Conservation (phyloP, 371 early-diverging fungal genomes). For the Rhizomucor miehei region DNA sequence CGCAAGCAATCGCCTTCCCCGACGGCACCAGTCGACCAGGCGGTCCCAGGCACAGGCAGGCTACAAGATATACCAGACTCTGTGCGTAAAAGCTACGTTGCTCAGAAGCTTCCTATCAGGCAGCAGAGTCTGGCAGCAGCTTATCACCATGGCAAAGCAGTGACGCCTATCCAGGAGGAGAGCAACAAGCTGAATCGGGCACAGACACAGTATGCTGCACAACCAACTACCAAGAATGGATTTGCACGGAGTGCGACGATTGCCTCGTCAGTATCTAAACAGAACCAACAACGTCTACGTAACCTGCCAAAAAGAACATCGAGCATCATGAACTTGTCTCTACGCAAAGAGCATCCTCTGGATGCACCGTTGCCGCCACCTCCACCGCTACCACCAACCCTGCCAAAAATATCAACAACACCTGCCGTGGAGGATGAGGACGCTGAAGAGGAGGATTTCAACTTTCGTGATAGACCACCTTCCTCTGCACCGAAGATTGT, state of each 20-base stretch:
- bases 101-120: conserved; percentile 41
- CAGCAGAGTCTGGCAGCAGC: conserved; percentile 41
- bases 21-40: neutral
- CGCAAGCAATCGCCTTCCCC: neutral
- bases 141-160: neutral
- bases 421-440: conserved; percentile 13
- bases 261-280: neutral
- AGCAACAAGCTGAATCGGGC: neutral
- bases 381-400: conserved; percentile 1
- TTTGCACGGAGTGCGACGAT: neutral
- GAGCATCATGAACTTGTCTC: conserved; percentile 2
- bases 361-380: neutral
- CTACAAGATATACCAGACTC: conserved; percentile 28
- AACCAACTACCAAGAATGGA: neutral
- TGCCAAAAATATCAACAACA: neutral
- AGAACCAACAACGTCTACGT: neutral
- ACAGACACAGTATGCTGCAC: neutral
- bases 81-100: conserved; percentile 35
- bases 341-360: neutral
- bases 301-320: conserved; percentile 5
- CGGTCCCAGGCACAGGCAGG: neutral
- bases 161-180: neutral
- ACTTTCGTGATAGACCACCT: conserved; percentile 39
- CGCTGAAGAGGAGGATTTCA: conserved; percentile 39
- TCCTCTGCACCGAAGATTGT: conserved; percentile 27